Base-by-base conservation (phyloP, 1,139 yeast genomes). In the Taphrina deformans region DNA sequence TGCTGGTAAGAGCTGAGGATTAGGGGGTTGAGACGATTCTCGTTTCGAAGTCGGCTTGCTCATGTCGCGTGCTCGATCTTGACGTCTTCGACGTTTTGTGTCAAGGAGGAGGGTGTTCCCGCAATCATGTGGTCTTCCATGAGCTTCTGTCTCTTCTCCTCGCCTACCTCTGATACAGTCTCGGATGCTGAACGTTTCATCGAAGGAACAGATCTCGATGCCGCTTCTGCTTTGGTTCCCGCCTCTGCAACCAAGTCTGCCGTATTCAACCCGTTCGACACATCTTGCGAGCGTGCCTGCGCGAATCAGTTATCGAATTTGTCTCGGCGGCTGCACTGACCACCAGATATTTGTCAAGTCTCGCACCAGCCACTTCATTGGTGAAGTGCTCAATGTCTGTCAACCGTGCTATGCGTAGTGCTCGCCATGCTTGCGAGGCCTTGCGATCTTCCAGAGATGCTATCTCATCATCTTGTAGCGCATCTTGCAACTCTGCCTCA, bases 341-440 rank as follows among this genome's bases (percentile, higher is more conserved):
- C 12, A 1, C 29, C 44, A 58, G 31, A 21, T 58, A 58, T 5
- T 48, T 38, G n/a, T 27, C 44, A n/a, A 58, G 35, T 9, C 31
- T 18, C 14, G 53, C 62, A 9, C 62, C 62, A 10, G 62, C 62
- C 29, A 58, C 62, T 16, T 26, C 31, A 9, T 31, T 35, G n/a
- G 62, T 58, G 33, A 58, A 58, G 24, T 29, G 29, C 14, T 45
- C 21, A 24, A 46, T 33, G 27, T 58, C 62, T 10, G 51, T 10
- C 23, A 45, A 16, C 6, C 46, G 51, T 10, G 62, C 53, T 7
- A 33, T 18, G 10, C 62, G 62, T 18, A 58, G 21, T n/a, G 62
- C 62, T 26, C 51, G 53, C 62, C 62, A 58, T 12, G 55, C 27
- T 14, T 46, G 44, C 5, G 55, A 45, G 23, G 62, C 62, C 21